Base-by-base conservation (phyloP, 768 basidiomycete genomes). In the Tylopilus sp. region DNA sequence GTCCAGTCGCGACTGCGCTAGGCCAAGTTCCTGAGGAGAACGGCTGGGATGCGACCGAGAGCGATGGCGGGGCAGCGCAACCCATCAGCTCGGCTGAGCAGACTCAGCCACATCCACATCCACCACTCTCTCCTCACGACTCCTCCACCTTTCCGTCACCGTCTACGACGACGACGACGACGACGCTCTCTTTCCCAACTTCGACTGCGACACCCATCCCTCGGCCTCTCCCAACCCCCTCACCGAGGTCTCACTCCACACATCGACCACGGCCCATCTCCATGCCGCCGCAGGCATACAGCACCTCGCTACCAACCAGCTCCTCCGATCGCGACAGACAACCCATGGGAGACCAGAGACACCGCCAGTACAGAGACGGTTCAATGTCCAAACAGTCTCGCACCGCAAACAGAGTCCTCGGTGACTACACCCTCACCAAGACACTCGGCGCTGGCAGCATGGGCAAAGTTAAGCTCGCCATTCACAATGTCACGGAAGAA, bases 401-500 rank as follows among this genome's bases (percentile, higher is more conserved):
- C 63, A 61, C 47, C 38, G 52, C 66, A 42, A 61, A 74, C 60
- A 71, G 87, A 70, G 77, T 91, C 52, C 76, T 99, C 15, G 95
- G 95, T 28, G 93, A 98, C 67, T 99, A 97, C 74, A 90, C 90
- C 53, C 81, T 99, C 59, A 89, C 89, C 64, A 98, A 98, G 79
- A 97, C 95, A 5, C 79, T 99, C 38, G 95, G 95, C 22, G 95
- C 95, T 20, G 95, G 95, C 33, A 93, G 90, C 68, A 99, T 99
- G 95, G 95, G 95, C 58, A 98, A 98, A 70, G 95, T 99, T 64
- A 99, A 98, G 76, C 81, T 98, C 11, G 95, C 92, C 3, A 86
- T 86, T 18, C 91, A 95, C 69, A 88, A 87, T 54, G 64, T 84
- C 57, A 89, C 91, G 1, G 90, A 88, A 23, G 95, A 98, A 72